phyloP scores from a whole-genome alignment of 345 rosid species.

The Gossypium turneri region DNA sequence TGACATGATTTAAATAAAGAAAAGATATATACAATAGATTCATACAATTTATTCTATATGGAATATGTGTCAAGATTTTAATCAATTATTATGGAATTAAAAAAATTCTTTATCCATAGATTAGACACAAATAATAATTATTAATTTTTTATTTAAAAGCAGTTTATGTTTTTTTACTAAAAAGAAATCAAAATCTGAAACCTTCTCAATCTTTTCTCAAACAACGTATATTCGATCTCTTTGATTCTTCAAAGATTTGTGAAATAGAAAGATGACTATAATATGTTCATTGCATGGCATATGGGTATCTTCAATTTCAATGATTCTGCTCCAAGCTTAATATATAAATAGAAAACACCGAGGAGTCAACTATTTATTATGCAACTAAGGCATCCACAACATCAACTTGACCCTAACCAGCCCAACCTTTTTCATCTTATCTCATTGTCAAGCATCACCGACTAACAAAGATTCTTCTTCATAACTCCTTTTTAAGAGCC shows the following conservation, averaged over 20 bases:
- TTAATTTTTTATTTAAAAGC: background rate
- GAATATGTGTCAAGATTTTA: background rate
- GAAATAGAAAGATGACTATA: background rate
- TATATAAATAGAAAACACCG: background rate
- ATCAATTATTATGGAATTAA: background rate
- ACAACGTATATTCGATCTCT: constrained; percentile 12
- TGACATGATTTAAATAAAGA: too few species aligned
- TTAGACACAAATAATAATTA: background rate
- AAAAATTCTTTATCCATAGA: background rate
- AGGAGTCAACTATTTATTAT: background rate
- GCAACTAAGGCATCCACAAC: constrained; percentile 4
- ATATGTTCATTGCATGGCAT: constrained; percentile 17
- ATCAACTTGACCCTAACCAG: constrained; percentile 15
- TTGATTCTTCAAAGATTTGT: constrained; percentile 33
- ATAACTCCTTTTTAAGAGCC: background rate
- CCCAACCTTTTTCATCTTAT: constrained; percentile 30
- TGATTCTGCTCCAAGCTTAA: background rate
- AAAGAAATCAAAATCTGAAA: background rate
- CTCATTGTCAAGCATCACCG: background rate
- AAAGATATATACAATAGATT: background rate
- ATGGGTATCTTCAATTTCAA: constrained; percentile 14
- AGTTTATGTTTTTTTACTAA: background rate
- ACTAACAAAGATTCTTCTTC: constrained; percentile 9
- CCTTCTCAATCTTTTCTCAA: background rate
- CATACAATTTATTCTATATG: background rate